Percentiles rank a stretch among this genome's conserved stretches.
Conservation (phyloP, 169 alveolate species). For the Cryptosporidium canis region DNA sequence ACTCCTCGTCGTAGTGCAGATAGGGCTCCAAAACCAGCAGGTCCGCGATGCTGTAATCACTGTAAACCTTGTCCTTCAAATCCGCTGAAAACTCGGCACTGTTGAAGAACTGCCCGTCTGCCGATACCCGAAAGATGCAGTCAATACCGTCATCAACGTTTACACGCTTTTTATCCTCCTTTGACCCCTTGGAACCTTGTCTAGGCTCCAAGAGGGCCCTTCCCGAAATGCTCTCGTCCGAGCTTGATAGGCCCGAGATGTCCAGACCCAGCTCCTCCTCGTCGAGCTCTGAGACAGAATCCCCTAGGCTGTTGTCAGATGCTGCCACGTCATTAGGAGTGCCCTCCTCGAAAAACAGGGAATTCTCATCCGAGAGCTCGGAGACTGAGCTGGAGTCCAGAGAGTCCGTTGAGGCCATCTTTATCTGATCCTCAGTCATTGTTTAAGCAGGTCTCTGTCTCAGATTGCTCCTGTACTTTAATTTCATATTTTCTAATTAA, state of each 20-base stretch:
- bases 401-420: not conserved
- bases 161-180: not conserved
- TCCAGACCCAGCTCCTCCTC: not conserved
- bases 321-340: not conserved
- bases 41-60: not conserved
- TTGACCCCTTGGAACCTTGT: not conserved
- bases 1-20: conserved; percentile 39
- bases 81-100: not conserved
- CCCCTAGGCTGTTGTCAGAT: not conserved
- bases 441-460: not conserved
- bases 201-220: not conserved
- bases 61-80: not conserved
- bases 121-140: not conserved
- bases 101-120: not conserved
- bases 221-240: not conserved
- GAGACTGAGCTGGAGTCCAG: not conserved
- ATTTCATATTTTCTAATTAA: conserved; percentile 2
- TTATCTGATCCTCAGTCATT: conserved; percentile 23
- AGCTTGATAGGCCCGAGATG: not conserved
- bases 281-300: not conserved
- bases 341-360: conserved; percentile 4
- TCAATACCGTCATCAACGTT: not conserved
- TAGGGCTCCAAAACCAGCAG: conserved; percentile 32
- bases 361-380: conserved; percentile 6
- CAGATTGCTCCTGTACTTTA: not conserved